Conservation (phyloP, 805 yeast genomes). For the Nakazawaea peltata region DNA sequence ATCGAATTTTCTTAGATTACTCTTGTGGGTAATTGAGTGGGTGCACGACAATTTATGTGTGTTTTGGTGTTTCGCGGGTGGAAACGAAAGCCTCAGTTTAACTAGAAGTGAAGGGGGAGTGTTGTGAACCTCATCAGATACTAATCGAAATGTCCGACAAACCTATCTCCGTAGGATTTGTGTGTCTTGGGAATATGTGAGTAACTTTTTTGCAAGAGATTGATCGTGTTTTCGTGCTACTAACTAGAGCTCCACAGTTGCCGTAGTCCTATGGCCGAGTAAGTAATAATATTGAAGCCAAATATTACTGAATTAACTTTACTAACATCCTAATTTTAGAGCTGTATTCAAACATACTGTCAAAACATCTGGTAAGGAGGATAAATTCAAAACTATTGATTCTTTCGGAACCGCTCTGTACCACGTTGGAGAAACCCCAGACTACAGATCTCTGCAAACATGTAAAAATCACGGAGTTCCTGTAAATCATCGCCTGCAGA, state of each 20-base stretch:
- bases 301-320: neutral
- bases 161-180: constrained; percentile 81
- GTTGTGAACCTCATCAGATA: too few species aligned
- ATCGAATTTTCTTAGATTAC: too few species aligned
- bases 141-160: too few species aligned
- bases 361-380: constrained; percentile 33
- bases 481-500: constrained; percentile 69
- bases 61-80: too few species aligned
- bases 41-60: too few species aligned
- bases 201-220: constrained; percentile 19
- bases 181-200: constrained; percentile 84
- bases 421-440: constrained; percentile 81
- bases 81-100: too few species aligned
- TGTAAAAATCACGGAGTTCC: constrained; percentile 70
- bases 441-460: constrained; percentile 58
- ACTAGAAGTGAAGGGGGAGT: too few species aligned
- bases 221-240: constrained; percentile 1
- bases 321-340: constrained; percentile 12
- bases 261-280: constrained; percentile 96
- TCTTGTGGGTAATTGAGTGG: too few species aligned
- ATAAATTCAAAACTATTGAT: constrained; percentile 51
- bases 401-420: constrained; percentile 87
- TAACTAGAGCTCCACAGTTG: constrained; percentile 36
- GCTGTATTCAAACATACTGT: constrained; percentile 75
- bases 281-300: constrained; percentile 12